These are phyloP conservation scores for Tephrocybe rancida DNA, from an alignment of 768 basidiomycete genomes.

Conservation along the genomic window DNA sequence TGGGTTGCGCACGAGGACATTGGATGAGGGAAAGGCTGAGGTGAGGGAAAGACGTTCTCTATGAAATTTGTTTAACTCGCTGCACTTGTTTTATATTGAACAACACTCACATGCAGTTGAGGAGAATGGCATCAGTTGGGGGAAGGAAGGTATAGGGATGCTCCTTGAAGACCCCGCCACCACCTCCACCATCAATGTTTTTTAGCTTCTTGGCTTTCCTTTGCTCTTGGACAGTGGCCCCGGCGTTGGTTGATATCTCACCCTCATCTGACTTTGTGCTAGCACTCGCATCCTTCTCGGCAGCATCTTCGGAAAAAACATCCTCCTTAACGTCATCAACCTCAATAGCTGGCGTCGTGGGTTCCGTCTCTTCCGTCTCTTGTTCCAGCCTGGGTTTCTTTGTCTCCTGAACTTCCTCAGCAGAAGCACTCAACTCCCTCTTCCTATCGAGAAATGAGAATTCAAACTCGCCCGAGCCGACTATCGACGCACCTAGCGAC, in stretches of 20 bases:
- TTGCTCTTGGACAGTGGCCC: conserved; percentile 7
- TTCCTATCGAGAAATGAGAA: conserved; percentile 39
- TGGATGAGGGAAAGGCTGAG: conserved; percentile 69
- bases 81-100: background rate
- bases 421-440: conserved; percentile 45
- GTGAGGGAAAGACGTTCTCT: conserved; percentile 77
- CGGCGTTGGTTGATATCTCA: background rate
- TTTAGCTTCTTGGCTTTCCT: conserved; percentile 22
- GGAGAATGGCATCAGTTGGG: conserved; percentile 68
- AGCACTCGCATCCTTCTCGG: background rate
- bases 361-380: conserved; percentile 8
- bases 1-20: conserved; percentile 88
- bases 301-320: conserved; percentile 5
- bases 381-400: conserved; percentile 52
- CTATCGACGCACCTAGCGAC: conserved; percentile 18
- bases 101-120: conserved; percentile 68
- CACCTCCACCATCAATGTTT: conserved; percentile 17
- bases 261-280: background rate
- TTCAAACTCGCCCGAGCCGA: background rate
- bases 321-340: conserved; percentile 19
- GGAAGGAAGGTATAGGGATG: conserved; percentile 87
- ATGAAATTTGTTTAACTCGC: background rate
- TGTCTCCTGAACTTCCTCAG: conserved; percentile 41
- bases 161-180: conserved; percentile 70
- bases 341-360: conserved; percentile 16